Evolutionary conservation across 106 monocot species (phyloP), one percentile per base, ranked within the genome.

Genomic region (Acanthochlamys bracteata): DNA sequence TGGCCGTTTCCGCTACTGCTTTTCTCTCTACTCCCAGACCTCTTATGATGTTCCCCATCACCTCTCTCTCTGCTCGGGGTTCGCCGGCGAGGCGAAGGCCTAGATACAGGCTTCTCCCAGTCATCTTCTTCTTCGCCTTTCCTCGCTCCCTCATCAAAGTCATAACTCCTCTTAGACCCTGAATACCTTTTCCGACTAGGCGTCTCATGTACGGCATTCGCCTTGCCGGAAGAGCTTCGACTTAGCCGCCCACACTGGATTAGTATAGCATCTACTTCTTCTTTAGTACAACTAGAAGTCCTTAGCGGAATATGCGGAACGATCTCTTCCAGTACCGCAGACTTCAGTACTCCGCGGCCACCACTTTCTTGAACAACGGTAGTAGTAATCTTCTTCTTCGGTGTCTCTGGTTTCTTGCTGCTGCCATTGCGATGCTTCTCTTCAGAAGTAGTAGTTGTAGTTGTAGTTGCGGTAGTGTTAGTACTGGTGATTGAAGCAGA

Each of bases 231-330:
- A 17, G 91, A 83, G 57, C 83, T 92, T 12, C 98, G 82, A 68
- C 98, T 98, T 63, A 98, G 88, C 8, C 98, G 77, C 15, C 98
- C 98, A 75, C 98, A 98, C 60, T 92, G 91, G 67, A 98, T 91
- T 17, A 98, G 78, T 27, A 98, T 98, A 24, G 98, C 91, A 20
- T 98, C 98, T 27, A 92, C 72, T 71, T 98, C 98, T 55, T 98
- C 98, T 57, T 98, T 98, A 14, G 98, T 83, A 59, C 98, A 98
- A 77, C 81, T 86, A n/a, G 88, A 98, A 0, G 83, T 79, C 57
- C 85, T 55, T 25, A 92, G 66, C n/a, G 76, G 33, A 33, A 33
- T 68, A 0, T 41, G 66, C n/a, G 64, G 39, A 43, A n/a, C 40
- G 42, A 9, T 39, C 57, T 76, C 67, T 53, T 79, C 84, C 19